Evolutionary conservation across 441 rosid species (phyloP), one percentile per base, ranked within the genome.

Genomic region (Populus hybrid): DNA sequence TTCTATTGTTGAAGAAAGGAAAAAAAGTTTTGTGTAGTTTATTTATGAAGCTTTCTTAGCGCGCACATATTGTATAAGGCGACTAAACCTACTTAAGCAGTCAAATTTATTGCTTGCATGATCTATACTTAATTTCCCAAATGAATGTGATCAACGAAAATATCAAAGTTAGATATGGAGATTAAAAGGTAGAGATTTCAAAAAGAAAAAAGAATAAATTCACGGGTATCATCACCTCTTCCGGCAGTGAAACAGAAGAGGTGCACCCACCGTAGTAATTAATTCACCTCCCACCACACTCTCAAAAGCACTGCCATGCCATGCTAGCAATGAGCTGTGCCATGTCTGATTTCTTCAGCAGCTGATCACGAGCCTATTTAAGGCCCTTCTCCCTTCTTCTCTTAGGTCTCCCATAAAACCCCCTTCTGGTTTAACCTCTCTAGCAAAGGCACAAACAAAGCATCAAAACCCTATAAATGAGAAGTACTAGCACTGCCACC

Each of bases 291-390:
- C 75, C 83, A 64, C 79, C 79, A 70, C 84, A 70, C 75, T 75
- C 69, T 74, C 70, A 30, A 65, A 36, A 24, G 68, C 35, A 64
- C 67, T 74, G 61, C 36, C 12, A 14, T 9, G 2, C 35, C 38
- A 30, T 73, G 67, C 69, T 75, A 70, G 76, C 72, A 69, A 19
- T 77, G 76, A 69, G 75, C 77, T 85, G 67, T 76, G 34, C 68
- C 64, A 36, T 74, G 19, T 72, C 78, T 67, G 78, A 73, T 72
- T 81, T 78, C 73, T 80, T 79, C 85, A 70, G 78, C 80, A 73
- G 69, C 66, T 30, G 32, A 30, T 87, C 96, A 91, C 96, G 91
- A 88, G 93, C 83, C 85, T 81, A 90, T 91, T 91, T 87, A 91
- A 85, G 75, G 68, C 79, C 75, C 73, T 67, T 8, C 16, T 30